phyloP scores from a whole-genome alignment of 257 asterid species.

The Oldenlandia corymbosa region DNA sequence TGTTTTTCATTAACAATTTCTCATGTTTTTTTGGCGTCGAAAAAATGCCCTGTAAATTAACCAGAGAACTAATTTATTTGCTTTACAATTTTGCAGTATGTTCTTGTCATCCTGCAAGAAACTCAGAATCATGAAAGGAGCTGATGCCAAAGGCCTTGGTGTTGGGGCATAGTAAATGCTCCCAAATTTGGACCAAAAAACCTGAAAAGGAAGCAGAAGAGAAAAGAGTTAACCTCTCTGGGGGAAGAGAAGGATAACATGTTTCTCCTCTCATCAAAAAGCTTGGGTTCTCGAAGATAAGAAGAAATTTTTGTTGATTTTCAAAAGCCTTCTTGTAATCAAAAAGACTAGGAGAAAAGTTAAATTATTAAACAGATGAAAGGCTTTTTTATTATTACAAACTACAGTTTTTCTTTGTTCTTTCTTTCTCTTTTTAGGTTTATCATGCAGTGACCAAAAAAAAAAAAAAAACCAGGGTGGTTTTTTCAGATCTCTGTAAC shows the following conservation, averaged over 20 bases:
- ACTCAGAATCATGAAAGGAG: constrained; percentile 73
- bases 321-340: constrained; percentile 25
- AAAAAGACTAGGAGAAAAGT: constrained; percentile 13
- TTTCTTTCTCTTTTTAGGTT: too few relatives aligned
- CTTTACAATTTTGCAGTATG: constrained; percentile 47
- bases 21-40: too few relatives aligned
- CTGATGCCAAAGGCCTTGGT: constrained; percentile 72
- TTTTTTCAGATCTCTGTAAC: constrained; percentile 38
- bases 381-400: constrained; percentile 16
- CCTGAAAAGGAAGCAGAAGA: constrained; percentile 9
- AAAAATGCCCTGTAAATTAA: background rate
- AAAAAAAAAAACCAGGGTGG: constrained; percentile 43
- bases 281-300: constrained; percentile 64
- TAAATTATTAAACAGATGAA: constrained; percentile 26
- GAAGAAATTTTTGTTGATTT: constrained; percentile 20
- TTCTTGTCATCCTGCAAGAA: constrained; percentile 71
- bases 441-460: constrained; percentile 13
- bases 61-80: constrained; percentile 14
- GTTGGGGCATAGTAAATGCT: constrained; percentile 32
- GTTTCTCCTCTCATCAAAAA: too few relatives aligned
- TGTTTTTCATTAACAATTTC: background rate
- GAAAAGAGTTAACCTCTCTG: constrained; percentile 24
- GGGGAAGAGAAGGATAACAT: constrained; percentile 19
- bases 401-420: constrained; percentile 21
- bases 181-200: background rate